Base-by-base conservation (phyloP, 805 yeast genomes). In the Kluyveromyces siamensis region DNA sequence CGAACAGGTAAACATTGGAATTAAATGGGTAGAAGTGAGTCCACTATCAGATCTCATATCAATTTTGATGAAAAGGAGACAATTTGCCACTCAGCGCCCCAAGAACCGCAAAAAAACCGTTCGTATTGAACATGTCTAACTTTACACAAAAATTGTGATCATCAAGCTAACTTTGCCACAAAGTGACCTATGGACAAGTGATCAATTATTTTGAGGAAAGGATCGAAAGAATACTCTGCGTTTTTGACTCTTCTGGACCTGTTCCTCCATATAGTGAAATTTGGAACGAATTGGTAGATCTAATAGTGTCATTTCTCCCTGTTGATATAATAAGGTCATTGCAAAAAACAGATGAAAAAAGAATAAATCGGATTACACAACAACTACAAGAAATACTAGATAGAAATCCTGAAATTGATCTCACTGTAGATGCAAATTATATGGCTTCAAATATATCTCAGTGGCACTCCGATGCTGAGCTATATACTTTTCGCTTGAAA, bases 361-460 rank as follows among this genome's bases (percentile, higher is more conserved):
- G 36, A 39, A 39, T 42, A 14, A 38, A n/a, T 16, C 25, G 17
- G 6, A 39, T 50, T 10, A 44, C 40, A 25, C 3, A n/a, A 6
- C 19, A 30, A 16, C 30, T 59, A 30, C 49, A 44, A 21, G 39
- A 41, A 19, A 57, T 55, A 19, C 36, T 57, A 25, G 38, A 41
- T 9, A 51, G 49, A 30, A 50, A 54, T 45, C 56, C 57, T 5
- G 60, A 57, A 27, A 45, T 58, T 8, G 61, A 60, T 41, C 48
- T 56, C 27, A 46, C 47, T 17, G 51, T 52, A 33, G 58, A 57
- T 25, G 52, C 58, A 7, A 55, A 53, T 44, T 49, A 49, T 44
- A 48, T 58, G 42, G 46, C 54, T 8, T 55, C 52, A 36, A 50
- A 48, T 27, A 16, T 50, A 14, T 33, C 48, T 11, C 37, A 41